Evolutionary conservation across 768 basidiomycete species (phyloP), one percentile per base, ranked within the genome.

Genomic region (Pilatotrama ljubarskyi): DNA sequence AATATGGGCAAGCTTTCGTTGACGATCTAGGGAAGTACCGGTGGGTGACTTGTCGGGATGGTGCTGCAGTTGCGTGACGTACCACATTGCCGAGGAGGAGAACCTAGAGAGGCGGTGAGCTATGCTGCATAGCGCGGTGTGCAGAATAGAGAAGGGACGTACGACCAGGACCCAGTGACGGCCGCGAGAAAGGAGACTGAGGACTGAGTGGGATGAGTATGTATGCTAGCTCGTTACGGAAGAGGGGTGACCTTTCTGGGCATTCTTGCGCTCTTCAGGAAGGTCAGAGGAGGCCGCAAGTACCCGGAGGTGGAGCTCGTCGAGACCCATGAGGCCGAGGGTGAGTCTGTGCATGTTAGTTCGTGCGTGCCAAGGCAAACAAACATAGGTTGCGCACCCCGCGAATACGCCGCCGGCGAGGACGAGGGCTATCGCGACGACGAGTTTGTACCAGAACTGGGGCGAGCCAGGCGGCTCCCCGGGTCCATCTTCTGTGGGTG

Each of bases 261-360:
- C 92, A 60, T 93, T 90, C 40, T 69, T 64, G 66, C 83, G 82
- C 73, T 95, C 91, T 20, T 66, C 78, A 5, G 75, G 62, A 69
- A 93, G 81, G n/a, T 90, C 90, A 0, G 93, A 94, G 9, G 91
- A 91, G 1, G 85, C 81, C 0, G 92, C 80, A 41, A 97, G 79
- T 3, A 96, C 95, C 17, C 93, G 85, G 5, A 97, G 82, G 66
- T 96, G 92, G 15, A 97, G 82, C 61, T 94, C 91, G 64, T 97
- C 94, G 17, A 95, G 81, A 1, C 95, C 95, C 95, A 96, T 96
- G 25, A 97, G 78, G 0, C 93, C 95, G 26, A 97, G 84, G 0
- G 95, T 97, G 53, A 97, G 76, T 2, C 93, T 94, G 65, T n/a
- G 51, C 38, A n/a, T 52, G 18, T 25, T 26, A 24, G 15, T 26